phyloP scores from a whole-genome alignment of 495 filamentous ascomycete species.

The Neurospora pannonica region DNA sequence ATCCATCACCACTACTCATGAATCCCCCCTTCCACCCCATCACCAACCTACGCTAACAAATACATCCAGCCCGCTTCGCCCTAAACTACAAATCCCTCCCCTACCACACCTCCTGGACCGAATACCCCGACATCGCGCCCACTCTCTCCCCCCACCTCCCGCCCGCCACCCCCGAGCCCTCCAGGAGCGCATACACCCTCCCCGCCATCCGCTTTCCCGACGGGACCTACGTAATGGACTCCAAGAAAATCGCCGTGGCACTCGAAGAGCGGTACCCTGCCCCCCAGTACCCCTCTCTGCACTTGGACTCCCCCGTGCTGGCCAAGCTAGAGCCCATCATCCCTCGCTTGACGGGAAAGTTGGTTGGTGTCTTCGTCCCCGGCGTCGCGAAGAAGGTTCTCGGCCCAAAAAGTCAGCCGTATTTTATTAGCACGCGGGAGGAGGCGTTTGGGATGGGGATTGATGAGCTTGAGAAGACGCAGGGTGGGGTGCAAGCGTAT shows the following conservation, averaged over 20 bases:
- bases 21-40: background rate
- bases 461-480: slow-evolving; percentile 13
- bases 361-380: slow-evolving; percentile 25
- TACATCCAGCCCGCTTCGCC: slow-evolving; percentile 42
- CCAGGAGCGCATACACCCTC: slow-evolving; percentile 37
- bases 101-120: slow-evolving; percentile 54
- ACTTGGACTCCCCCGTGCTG: slow-evolving; percentile 38
- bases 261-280: slow-evolving; percentile 45
- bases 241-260: slow-evolving; percentile 36
- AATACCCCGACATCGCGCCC: slow-evolving; percentile 51
- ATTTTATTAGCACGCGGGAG: slow-evolving; percentile 37
- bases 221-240: slow-evolving; percentile 47
- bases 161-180: slow-evolving; percentile 18
- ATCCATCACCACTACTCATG: background rate
- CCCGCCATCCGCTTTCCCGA: slow-evolving; percentile 44
- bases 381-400: slow-evolving; percentile 30
- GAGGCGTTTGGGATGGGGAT: slow-evolving; percentile 34
- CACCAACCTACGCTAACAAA: background rate
- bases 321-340: slow-evolving; percentile 21
- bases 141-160: slow-evolving; percentile 1
- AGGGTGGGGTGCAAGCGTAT: slow-evolving; percentile 9
- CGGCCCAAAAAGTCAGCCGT: slow-evolving; percentile 24
- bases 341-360: background rate
- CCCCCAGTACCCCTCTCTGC: slow-evolving; percentile 30
- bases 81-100: slow-evolving; percentile 55